Base-by-base conservation (phyloP, 1,284 basidiomycete genomes). In the Pyrrhoderma noxium region DNA sequence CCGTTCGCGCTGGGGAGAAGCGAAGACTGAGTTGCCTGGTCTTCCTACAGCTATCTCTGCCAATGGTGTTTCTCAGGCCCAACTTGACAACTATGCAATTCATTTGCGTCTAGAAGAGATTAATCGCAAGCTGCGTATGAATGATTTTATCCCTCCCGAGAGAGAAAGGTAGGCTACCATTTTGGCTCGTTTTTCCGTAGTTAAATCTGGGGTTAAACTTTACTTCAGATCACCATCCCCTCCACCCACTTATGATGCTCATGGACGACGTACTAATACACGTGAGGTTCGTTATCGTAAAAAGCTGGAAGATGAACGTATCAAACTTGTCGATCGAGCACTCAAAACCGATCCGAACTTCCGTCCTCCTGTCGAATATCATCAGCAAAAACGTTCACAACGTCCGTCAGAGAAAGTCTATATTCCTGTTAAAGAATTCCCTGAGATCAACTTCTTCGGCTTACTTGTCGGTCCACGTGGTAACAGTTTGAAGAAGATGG, bases 401-500 rank as follows among this genome's bases (percentile, higher is more conserved):
- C 82, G 92, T 46, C 93, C 93, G 13, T 88, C 87, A 44, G 96
- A 99, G 56, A 99, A 99, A 70, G 95, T 99, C 53, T 99, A 98
- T 66, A 94, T 99, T 57, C 96, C 96, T 23, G 93, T 98, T 63
- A 97, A 99, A 67, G 96, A 99, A 70, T 99, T 99, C 64, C 96
- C 96, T 3, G 95, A 99, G 70, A 99, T 99, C 76, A 99, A 99
- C 69, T 99, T 99, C 70, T 99, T 99, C 62, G 96, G 96, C 62
- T 75, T 99, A 55, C 81, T 99, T 54, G 95, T 99, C 57, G 96
- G 96, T 38, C 96, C 96, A 61, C 88, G 96, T 62, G 96, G 96
- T 45, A 99, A 99, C 67, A 95, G 93, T 70, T 72, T 99, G 74
- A 99, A 99, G 77, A 94, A 92, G 69, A 99, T 99, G 96, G 96